phyloP scores from a whole-genome alignment of 306 rosid species.

The Castanea mollissima region DNA sequence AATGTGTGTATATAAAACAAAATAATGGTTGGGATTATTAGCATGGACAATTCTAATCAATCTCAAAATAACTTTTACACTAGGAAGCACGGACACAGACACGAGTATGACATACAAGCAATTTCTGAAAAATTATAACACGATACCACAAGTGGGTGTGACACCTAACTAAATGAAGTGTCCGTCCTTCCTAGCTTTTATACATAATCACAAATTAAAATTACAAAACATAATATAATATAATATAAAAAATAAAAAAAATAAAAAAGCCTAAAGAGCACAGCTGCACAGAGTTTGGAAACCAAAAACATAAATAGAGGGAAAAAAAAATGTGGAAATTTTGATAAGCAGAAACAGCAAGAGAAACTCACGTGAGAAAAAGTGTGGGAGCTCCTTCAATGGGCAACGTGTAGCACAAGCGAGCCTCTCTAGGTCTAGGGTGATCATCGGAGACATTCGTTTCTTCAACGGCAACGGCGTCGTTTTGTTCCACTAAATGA shows the following conservation, averaged over 20 bases:
- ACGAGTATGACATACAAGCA: too few relatives aligned
- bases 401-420: slow-evolving; percentile 73
- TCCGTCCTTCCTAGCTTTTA: not conserved
- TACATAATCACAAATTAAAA: not conserved
- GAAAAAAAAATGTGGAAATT: not conserved
- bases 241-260: too few relatives aligned
- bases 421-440: slow-evolving; percentile 40
- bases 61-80: not conserved
- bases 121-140: too few relatives aligned
- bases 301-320: too few relatives aligned
- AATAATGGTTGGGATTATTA: not conserved
- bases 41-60: not conserved
- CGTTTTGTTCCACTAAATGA: slow-evolving; percentile 24
- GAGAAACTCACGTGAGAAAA: slow-evolving; percentile 48
- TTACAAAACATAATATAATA: not conserved
- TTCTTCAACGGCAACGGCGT: not conserved
- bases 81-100: too few relatives aligned
- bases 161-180: too few relatives aligned
- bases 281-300: too few relatives aligned
- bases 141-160: too few relatives aligned
- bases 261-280: too few relatives aligned
- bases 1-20: not conserved
- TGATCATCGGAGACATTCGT: not conserved
- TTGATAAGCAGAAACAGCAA: too few relatives aligned
- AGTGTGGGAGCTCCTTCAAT: slow-evolving; percentile 50